These are phyloP conservation scores for Penicillium canariense DNA, from an alignment of 495 filamentous ascomycete species.

Conservation along the genomic window DNA sequence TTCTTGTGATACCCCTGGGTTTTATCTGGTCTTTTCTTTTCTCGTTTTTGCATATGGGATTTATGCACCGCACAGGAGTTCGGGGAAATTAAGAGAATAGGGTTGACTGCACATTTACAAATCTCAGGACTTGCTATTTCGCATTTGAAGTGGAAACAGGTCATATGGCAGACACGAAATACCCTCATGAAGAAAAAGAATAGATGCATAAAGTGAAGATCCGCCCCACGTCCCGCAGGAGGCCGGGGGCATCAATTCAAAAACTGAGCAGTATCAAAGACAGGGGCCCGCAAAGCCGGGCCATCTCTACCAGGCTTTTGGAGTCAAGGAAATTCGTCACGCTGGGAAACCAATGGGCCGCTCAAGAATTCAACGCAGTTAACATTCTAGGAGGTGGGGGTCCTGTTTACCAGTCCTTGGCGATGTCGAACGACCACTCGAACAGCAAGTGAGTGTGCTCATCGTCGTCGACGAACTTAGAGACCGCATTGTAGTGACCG, in stretches of 20 bases:
- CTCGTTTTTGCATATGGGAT: slow-evolving; percentile 14
- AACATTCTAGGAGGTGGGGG: slow-evolving; percentile 8
- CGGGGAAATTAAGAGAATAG: slow-evolving; percentile 16
- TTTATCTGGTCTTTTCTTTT: slow-evolving; percentile 14
- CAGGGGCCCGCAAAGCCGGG: neutral
- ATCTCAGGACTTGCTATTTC: slow-evolving; percentile 10
- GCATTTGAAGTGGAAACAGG: slow-evolving; percentile 16
- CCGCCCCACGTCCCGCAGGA: slow-evolving; percentile 16
- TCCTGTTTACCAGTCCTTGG: slow-evolving; percentile 74
- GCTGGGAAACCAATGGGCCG: slow-evolving; percentile 31
- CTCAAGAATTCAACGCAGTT: slow-evolving; percentile 29
- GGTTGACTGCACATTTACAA: slow-evolving; percentile 28
- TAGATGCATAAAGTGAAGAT: slow-evolving; percentile 11
- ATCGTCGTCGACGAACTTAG: slow-evolving; percentile 92
- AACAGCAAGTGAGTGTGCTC: slow-evolving; percentile 80
- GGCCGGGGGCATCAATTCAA: neutral
- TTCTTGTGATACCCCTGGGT: slow-evolving; percentile 62
- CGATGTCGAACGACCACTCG: slow-evolving; percentile 91
- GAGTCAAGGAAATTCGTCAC: slow-evolving; percentile 33
- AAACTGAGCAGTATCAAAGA: slow-evolving; percentile 22
- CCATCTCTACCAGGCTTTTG: slow-evolving; percentile 28
- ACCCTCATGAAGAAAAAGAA: slow-evolving; percentile 12
- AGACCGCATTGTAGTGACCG: slow-evolving; percentile 80
- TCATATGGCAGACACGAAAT: neutral
- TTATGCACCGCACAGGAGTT: slow-evolving; percentile 34